A percentile compares a stretch with the other conserved stretches of the same genome.
Conservation (phyloP, 2,329 filamentous ascomycete species). For the Fusarium dlaminii region DNA sequence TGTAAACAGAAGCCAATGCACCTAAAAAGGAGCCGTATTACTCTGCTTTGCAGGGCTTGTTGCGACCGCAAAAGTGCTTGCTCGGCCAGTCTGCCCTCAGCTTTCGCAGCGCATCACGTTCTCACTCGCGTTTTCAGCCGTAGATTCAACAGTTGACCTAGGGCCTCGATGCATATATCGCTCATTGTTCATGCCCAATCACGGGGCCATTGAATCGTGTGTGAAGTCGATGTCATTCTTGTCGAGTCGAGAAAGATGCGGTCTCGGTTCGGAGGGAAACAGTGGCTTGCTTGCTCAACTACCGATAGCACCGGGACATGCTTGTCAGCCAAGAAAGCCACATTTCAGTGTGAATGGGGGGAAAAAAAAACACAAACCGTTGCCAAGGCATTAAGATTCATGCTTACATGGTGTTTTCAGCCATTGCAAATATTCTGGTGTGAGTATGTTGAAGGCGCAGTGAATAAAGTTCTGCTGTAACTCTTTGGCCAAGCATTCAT, state of each 20-base stretch:
- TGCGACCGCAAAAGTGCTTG: not conserved
- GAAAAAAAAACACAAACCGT: not conserved
- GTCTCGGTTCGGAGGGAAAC: not conserved
- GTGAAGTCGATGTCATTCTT: not conserved
- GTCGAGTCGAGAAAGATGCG: not conserved
- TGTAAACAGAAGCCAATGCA: not conserved
- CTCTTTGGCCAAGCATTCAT: not conserved
- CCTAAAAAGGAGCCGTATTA: accelerated
- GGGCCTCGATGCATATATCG: not conserved
- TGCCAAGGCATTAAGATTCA: not conserved
- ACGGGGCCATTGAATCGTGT: not conserved
- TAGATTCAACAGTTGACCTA: accelerated
- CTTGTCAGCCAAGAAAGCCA: constrained; percentile 2
- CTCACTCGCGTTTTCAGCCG: not conserved
- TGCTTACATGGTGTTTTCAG: accelerated
- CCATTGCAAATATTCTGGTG: not conserved
- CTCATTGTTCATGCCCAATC: not conserved
- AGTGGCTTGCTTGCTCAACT: constrained; percentile 5
- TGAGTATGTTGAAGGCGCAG: not conserved
- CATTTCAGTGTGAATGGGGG: not conserved
- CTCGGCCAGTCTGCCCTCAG: not conserved
- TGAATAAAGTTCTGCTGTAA: not conserved
- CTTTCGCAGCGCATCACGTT: not conserved
- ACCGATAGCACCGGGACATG: constrained; percentile 6
- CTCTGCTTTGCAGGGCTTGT: not conserved